Evolutionary conservation across 31 red algal species (phyloP).

Genomic region (Bonnemaisonia californica): DNA sequence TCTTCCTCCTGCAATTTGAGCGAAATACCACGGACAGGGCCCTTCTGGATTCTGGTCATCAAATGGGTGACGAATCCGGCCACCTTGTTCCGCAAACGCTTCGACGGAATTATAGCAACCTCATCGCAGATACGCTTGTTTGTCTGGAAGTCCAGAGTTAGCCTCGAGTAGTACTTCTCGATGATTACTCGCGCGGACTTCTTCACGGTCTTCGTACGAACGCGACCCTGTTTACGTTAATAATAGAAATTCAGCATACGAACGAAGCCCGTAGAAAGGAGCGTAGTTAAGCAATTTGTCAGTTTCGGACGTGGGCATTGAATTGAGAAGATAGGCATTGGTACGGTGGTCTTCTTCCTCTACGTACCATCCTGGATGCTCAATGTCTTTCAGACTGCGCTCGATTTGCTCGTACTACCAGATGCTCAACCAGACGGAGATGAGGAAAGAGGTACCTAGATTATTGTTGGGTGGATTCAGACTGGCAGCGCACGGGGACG

Average conservation of each 20-base stretch:
- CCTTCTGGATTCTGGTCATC: constrained; percentile 97
- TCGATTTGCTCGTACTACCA: too few relatives aligned
- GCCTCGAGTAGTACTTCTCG: constrained; percentile 98
- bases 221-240: constrained; percentile 82
- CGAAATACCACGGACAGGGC: constrained; percentile 98
- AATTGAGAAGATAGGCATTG: too few relatives aligned
- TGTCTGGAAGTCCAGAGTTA: constrained; percentile 98
- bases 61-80: constrained; percentile 99
- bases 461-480: too few relatives aligned
- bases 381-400: too few relatives aligned
- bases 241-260: background rate
- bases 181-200: constrained; percentile 98
- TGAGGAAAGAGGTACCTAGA: too few relatives aligned
- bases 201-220: constrained; percentile 99
- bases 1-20: constrained; percentile 99
- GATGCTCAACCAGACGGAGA: too few relatives aligned
- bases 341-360: too few relatives aligned
- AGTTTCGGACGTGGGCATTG: too few relatives aligned
- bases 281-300: too few relatives aligned
- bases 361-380: too few relatives aligned
- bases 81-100: constrained; percentile 96
- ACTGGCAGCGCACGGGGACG: too few relatives aligned
- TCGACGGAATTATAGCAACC: constrained; percentile 98
- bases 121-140: constrained; percentile 99
- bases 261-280: too few relatives aligned